These are phyloP conservation scores for Chloris gayana DNA, from an alignment of 176 grass and related monocot species.

Conservation along the genomic window DNA sequence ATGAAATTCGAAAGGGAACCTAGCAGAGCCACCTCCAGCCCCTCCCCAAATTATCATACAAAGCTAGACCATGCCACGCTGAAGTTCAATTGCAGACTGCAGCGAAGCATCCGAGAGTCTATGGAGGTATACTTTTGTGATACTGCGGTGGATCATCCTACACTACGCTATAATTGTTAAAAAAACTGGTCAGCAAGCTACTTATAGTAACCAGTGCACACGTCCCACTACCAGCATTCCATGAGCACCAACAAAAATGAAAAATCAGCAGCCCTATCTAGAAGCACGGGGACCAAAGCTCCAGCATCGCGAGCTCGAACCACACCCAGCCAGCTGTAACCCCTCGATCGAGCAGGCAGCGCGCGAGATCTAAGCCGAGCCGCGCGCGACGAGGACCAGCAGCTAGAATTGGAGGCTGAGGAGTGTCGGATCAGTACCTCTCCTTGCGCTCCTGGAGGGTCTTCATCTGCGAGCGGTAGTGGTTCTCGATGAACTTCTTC, in stretches of 20 bases:
- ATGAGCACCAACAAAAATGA: not conserved
- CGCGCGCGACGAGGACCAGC: not conserved
- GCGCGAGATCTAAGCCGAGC: slow-evolving; percentile 50
- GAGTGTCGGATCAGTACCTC: slow-evolving; percentile 54
- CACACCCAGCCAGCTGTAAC: slow-evolving; percentile 17
- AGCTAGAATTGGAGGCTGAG: not conserved
- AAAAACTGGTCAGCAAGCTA: not conserved
- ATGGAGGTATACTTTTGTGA: not conserved
- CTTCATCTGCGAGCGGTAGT: slow-evolving; percentile 97
- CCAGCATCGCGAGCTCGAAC: slow-evolving; percentile 21
- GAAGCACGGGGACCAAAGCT: not conserved
- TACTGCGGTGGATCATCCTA: not conserved
- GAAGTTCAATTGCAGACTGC: not conserved
- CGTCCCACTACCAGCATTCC: slow-evolving; percentile 14
- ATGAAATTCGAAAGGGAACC: not conserved
- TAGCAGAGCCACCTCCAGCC: not conserved
- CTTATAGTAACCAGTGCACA: not conserved
- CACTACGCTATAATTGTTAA: not conserved
- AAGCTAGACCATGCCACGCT: not conserved
- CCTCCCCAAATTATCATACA: not conserved
- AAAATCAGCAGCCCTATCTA: slow-evolving; percentile 11
- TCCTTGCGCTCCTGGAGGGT: slow-evolving; percentile 92
- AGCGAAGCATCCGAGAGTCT: not conserved
- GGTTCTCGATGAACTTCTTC: slow-evolving; percentile 99
- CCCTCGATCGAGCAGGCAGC: slow-evolving; percentile 38